Evolutionary conservation across 202 grass and related monocot genomes (phyloP).

Genomic region (Schoenoplectus tabernaemontani): DNA sequence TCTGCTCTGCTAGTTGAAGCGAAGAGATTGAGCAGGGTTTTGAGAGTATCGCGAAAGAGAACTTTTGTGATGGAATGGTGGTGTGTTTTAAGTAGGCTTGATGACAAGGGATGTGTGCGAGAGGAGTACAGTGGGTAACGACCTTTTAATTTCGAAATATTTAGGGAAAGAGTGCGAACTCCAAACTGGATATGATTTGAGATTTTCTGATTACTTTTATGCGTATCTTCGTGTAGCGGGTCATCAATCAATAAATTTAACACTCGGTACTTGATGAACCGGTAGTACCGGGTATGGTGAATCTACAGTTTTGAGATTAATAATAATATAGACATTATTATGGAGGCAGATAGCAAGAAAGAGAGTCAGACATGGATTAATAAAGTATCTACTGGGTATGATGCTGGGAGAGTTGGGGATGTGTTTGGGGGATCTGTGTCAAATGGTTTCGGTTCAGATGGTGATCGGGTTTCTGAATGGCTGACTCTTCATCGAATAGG

Average conservation of each 20-base stretch:
- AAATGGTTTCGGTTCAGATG: slow-evolving; percentile 28
- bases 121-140: neutral
- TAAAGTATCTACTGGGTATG: slow-evolving; percentile 30
- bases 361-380: slow-evolving; percentile 49
- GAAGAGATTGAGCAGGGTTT: neutral
- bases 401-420: slow-evolving; percentile 39
- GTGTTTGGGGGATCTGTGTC: slow-evolving; percentile 36
- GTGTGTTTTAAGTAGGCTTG: neutral
- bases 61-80: neutral
- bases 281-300: neutral
- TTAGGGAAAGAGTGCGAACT: neutral
- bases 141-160: neutral
- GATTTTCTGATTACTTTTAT: neutral
- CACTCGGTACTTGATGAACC: no score
- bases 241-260: neutral
- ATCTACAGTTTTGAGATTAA: slow-evolving; percentile 54
- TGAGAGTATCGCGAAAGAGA: neutral
- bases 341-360: slow-evolving; percentile 62
- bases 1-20: neutral
- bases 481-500: slow-evolving; percentile 95
- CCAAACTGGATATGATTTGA: neutral
- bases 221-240: neutral
- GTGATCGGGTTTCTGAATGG: slow-evolving; percentile 83
- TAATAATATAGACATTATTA: slow-evolving; percentile 85
- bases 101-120: neutral